These are phyloP conservation scores for Podospora tetraspora DNA, from an alignment of 495 filamentous ascomycete species.

Conservation along the genomic window DNA sequence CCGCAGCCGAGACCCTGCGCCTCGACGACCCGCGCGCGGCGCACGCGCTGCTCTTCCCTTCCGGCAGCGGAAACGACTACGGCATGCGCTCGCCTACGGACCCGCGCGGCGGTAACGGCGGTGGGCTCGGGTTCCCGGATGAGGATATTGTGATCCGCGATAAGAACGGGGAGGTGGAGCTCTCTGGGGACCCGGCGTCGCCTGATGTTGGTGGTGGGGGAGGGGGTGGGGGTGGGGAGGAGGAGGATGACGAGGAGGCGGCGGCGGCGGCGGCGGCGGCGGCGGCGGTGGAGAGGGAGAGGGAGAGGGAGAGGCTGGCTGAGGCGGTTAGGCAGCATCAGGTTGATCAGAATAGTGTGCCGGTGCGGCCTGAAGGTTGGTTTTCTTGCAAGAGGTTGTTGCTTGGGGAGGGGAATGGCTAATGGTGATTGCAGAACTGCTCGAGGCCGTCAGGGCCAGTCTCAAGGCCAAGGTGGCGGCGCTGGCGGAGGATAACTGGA, in stretches of 20 bases:
- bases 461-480: conserved; percentile 65
- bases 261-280: conserved; percentile 46
- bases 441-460: conserved; percentile 66
- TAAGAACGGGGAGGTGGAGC: conserved; percentile 65
- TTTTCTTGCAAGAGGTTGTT: conserved; percentile 7
- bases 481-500: conserved; percentile 82
- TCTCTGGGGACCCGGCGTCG: conserved; percentile 54
- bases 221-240: conserved; percentile 43
- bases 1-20: conserved; percentile 31
- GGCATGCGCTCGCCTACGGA: not conserved
- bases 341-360: conserved; percentile 57
- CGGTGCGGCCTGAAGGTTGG: conserved; percentile 63
- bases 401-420: not conserved
- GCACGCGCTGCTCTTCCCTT: not conserved
- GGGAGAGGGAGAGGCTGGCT: conserved; percentile 44
- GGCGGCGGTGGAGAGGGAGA: conserved; percentile 43
- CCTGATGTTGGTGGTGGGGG: conserved; percentile 45
- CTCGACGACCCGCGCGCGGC: conserved; percentile 4
- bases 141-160: conserved; percentile 73
- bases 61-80: not conserved
- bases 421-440: conserved; percentile 50
- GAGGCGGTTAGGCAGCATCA: conserved; percentile 54
- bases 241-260: conserved; percentile 43
- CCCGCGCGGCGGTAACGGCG: not conserved
- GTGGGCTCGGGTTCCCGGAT: conserved; percentile 34